phyloP scores from a whole-genome alignment of 164 flowering plant species.

The Tetrastigma voinierianum region DNA sequence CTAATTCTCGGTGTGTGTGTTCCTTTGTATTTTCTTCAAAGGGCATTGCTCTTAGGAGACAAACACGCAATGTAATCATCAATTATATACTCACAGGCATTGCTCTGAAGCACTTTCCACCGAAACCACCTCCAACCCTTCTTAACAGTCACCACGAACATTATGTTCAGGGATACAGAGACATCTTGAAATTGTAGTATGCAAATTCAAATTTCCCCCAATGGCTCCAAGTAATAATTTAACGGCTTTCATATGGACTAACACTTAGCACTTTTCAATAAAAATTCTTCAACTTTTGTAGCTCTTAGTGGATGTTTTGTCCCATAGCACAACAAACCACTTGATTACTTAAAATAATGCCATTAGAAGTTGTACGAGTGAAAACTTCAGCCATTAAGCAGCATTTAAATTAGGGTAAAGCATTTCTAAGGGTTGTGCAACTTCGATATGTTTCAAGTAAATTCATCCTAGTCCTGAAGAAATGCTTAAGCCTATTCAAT shows the following conservation, averaged over 20 bases:
- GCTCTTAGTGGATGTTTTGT: no score
- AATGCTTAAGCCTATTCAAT: slow-evolving; percentile 14
- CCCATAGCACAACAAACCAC: no score
- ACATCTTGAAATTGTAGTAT: slow-evolving; percentile 50
- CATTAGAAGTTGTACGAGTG: slow-evolving; percentile 20
- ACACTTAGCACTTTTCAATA: slow-evolving; percentile 50
- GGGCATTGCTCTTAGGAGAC: no score
- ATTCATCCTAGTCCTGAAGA: slow-evolving; percentile 18
- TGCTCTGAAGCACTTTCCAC: slow-evolving; percentile 75
- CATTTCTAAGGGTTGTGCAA: slow-evolving; percentile 85
- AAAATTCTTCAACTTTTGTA: slow-evolving; percentile 66
- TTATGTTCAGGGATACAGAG: slow-evolving; percentile 81
- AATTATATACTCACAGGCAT: slow-evolving; percentile 58
- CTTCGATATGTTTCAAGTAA: slow-evolving; percentile 77
- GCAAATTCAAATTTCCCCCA: slow-evolving; percentile 56
- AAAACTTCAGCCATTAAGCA: slow-evolving; percentile 68
- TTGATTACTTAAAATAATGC: slow-evolving; percentile 35
- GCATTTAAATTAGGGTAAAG: slow-evolving; percentile 82
- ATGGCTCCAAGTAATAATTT: slow-evolving; percentile 42
- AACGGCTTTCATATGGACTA: slow-evolving; percentile 48
- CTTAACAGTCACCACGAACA: slow-evolving; percentile 82
- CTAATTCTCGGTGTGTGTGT: no score
- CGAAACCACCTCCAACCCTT: slow-evolving; percentile 96
- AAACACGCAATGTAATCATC: no score
- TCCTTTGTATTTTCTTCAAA: no score